Evolutionary conservation across 495 filamentous ascomycete species (phyloP).

Genomic region (Neurospora sp.): DNA sequence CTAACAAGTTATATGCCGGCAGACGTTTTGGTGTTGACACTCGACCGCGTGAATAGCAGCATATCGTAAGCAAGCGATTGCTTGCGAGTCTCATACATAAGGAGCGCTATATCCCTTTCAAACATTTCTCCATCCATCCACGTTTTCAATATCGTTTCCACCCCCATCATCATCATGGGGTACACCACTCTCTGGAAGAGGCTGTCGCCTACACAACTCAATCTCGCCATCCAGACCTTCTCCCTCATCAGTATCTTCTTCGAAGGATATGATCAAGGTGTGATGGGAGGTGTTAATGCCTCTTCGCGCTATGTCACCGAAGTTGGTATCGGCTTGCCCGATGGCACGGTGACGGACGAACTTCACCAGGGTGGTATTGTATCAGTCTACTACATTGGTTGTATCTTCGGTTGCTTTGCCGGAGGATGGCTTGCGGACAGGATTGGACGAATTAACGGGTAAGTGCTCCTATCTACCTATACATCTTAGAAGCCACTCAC

Average conservation of each 20-base stretch:
- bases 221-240: slow-evolving; percentile 34
- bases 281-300: slow-evolving; percentile 65
- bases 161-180: slow-evolving; percentile 15
- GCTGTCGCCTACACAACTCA: slow-evolving; percentile 32
- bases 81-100: background rate
- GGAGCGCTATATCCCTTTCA: background rate
- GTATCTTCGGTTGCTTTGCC: slow-evolving; percentile 40
- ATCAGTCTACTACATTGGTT: slow-evolving; percentile 45
- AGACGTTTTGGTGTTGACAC: background rate
- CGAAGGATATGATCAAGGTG: slow-evolving; percentile 58
- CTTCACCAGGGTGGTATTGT: slow-evolving; percentile 37
- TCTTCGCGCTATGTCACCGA: slow-evolving; percentile 34
- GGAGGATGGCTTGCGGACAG: slow-evolving; percentile 10
- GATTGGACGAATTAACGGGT: background rate
- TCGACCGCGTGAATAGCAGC: background rate
- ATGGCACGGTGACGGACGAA: slow-evolving; percentile 13
- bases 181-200: slow-evolving; percentile 35
- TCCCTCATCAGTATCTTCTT: slow-evolving; percentile 44
- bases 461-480: slow-evolving; percentile 7
- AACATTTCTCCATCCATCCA: background rate
- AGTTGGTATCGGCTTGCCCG: slow-evolving; percentile 15
- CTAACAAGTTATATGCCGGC: no score
- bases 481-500: background rate
- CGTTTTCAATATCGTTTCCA: slow-evolving; percentile 1
- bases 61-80: background rate